These are phyloP conservation scores for Trametes cinnabarina DNA, from an alignment of 768 basidiomycete species.

Conservation along the genomic window DNA sequence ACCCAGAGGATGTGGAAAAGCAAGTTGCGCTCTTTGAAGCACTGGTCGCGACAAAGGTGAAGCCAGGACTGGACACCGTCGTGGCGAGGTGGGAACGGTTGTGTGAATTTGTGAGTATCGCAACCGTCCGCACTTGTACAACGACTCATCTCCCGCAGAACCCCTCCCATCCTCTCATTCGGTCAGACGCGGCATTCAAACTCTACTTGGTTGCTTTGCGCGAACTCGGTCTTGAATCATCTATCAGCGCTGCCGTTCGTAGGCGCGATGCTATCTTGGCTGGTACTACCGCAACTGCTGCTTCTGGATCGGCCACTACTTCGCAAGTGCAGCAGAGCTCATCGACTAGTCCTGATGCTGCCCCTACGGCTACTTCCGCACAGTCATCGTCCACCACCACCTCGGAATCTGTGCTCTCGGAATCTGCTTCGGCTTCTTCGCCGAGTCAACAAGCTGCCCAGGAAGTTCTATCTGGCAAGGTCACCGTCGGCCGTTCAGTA, in stretches of 20 bases:
- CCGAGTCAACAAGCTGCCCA: constrained; percentile 44
- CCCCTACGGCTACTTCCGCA: constrained; percentile 18
- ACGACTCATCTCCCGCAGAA: constrained; percentile 43
- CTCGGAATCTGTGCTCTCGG: constrained; percentile 4
- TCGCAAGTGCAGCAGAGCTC: not conserved
- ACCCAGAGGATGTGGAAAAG: constrained; percentile 65
- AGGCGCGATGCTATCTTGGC: constrained; percentile 63
- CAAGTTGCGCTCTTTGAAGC: constrained; percentile 72
- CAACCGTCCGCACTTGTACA: not conserved
- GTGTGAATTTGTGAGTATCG: constrained; percentile 63
- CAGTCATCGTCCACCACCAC: constrained; percentile 11
- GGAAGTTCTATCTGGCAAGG: constrained; percentile 32
- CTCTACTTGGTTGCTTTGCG: constrained; percentile 71
- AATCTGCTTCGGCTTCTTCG: constrained; percentile 16
- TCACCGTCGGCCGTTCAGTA: constrained; percentile 4
- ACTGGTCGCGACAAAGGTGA: constrained; percentile 59
- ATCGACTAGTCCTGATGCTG: constrained; percentile 18
- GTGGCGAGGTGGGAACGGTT: constrained; percentile 81
- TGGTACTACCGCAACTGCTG: constrained; percentile 14
- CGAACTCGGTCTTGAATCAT: constrained; percentile 52
- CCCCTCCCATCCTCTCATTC: constrained; percentile 63
- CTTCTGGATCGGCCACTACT: constrained; percentile 18
- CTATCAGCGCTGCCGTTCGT: constrained; percentile 64
- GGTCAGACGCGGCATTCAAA: constrained; percentile 70
- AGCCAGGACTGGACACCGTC: constrained; percentile 67